Percentiles rank a stretch among this genome's conserved stretches.
phyloP scores from a whole-genome alignment of 805 yeast genomes.

The Vanderwaltozyma tropicalis region DNA sequence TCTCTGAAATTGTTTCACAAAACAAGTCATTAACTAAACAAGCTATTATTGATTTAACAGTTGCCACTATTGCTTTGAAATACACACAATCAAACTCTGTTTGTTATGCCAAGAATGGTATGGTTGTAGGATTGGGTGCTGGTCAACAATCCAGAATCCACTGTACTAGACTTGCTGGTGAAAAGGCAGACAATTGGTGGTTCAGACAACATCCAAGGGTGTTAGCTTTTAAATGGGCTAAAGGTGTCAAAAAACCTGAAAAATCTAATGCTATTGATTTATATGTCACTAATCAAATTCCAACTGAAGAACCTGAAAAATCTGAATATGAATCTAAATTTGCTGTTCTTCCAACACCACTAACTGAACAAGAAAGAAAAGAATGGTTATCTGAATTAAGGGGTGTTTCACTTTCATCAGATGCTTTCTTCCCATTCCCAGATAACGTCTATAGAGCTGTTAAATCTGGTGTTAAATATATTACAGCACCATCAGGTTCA shows the following conservation, averaged over 20 bases:
- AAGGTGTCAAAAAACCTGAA: slow-evolving; percentile 96
- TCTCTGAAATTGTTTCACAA: slow-evolving; percentile 82
- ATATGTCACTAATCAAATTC: slow-evolving; percentile 84
- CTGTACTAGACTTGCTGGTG: slow-evolving; percentile 98
- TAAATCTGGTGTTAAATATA: slow-evolving; percentile 87
- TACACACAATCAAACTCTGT: slow-evolving; percentile 98
- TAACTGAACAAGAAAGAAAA: slow-evolving; percentile 70
- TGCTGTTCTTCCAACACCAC: slow-evolving; percentile 70
- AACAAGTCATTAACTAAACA: slow-evolving; percentile 84
- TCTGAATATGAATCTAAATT: slow-evolving; percentile 87
- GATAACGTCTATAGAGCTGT: slow-evolving; percentile 98
- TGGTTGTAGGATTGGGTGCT: slow-evolving; percentile 98
- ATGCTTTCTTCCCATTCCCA: slow-evolving; percentile 99
- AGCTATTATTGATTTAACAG: slow-evolving; percentile 87
- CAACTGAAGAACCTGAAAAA: slow-evolving; percentile 85
- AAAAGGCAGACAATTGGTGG: slow-evolving; percentile 99
- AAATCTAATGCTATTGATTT: slow-evolving; percentile 96
- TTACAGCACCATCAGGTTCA: slow-evolving; percentile 96
- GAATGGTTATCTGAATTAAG: slow-evolving; percentile 77
- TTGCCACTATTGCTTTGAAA: slow-evolving; percentile 93
- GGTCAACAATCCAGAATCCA: slow-evolving; percentile 99
- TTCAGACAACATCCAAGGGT: slow-evolving; percentile 96
- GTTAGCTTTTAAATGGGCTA: slow-evolving; percentile 89
- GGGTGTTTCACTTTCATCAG: slow-evolving; percentile 88
- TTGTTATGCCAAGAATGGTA: slow-evolving; percentile 96